Conservation (phyloP, 441 rosid genomes). For the Gossypium gossypioides region DNA sequence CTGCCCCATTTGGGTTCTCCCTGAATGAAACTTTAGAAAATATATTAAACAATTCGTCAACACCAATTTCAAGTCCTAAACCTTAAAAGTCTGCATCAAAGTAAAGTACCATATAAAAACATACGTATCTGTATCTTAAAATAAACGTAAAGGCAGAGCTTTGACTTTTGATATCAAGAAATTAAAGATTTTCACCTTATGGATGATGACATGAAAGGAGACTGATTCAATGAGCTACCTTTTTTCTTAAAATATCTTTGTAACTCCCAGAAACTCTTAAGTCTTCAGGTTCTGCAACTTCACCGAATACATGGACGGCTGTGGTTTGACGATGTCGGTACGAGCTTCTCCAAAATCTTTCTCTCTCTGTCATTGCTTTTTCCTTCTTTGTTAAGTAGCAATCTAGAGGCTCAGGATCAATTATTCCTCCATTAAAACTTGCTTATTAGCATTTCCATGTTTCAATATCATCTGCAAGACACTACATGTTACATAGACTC, state of each 20-base stretch:
- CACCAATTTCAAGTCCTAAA: no score
- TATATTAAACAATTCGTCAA: no score
- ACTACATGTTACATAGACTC: neutral
- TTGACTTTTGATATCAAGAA: conserved; percentile 1
- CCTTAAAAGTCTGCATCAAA: no score
- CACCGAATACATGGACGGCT: conserved; percentile 11
- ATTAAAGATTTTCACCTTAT: neutral
- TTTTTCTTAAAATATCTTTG: neutral
- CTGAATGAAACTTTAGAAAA: no score
- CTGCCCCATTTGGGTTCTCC: no score
- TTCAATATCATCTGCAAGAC: neutral
- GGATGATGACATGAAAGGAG: neutral
- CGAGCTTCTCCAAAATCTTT: conserved; percentile 11
- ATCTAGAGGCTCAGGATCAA: neutral
- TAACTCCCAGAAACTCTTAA: neutral
- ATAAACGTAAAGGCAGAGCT: neutral
- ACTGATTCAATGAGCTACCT: conserved; percentile 5
- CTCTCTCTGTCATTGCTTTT: neutral
- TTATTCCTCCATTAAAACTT: neutral
- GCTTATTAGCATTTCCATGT: neutral
- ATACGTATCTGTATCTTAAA: neutral
- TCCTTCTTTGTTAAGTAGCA: neutral
- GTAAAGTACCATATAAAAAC: no score
- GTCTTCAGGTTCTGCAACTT: neutral
- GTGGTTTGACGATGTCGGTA: conserved; percentile 48